Conservation (phyloP, 345 rosid species). For the Hibiscus syriacus region DNA sequence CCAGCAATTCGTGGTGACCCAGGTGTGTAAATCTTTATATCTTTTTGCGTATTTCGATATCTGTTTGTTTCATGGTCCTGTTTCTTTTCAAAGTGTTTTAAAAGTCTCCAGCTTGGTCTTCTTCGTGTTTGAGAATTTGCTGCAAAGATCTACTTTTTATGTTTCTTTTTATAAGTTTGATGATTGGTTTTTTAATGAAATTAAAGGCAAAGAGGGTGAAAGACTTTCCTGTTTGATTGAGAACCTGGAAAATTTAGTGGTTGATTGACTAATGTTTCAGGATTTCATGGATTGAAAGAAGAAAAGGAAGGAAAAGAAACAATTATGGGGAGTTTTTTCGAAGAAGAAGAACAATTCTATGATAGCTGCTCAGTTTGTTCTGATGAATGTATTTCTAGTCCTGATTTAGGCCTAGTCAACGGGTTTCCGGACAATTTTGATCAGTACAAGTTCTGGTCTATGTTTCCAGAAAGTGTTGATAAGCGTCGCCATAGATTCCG, state of each 20-base stretch:
- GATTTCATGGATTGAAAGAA: conserved; percentile 8
- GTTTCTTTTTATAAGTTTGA: not conserved
- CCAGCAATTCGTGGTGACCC: conserved; percentile 7
- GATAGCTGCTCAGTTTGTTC: conserved; percentile 9
- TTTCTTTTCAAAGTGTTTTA: not conserved
- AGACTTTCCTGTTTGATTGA: not conserved
- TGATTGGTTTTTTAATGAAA: not conserved
- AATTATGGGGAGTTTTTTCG: not conserved
- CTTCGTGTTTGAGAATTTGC: not conserved
- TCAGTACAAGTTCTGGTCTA: conserved; percentile 9
- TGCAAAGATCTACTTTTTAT: not conserved
- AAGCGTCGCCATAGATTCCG: conserved; percentile 33
- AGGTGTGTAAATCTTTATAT: not conserved
- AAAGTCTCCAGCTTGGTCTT: not conserved
- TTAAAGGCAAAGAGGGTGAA: not conserved
- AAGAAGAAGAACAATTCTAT: conserved; percentile 12
- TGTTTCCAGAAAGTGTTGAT: conserved; percentile 22
- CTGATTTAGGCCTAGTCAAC: conserved; percentile 3
- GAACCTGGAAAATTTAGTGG: not conserved
- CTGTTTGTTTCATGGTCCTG: not conserved
- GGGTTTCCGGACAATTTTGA: not conserved
- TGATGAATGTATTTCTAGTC: conserved; percentile 2
- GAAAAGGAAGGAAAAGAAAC: not conserved
- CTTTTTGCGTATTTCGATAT: not conserved
- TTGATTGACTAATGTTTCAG: not conserved